These are phyloP conservation scores for Zoysia pacifica DNA, from an alignment of 176 grass and related monocot genomes.

Conservation along the genomic window DNA sequence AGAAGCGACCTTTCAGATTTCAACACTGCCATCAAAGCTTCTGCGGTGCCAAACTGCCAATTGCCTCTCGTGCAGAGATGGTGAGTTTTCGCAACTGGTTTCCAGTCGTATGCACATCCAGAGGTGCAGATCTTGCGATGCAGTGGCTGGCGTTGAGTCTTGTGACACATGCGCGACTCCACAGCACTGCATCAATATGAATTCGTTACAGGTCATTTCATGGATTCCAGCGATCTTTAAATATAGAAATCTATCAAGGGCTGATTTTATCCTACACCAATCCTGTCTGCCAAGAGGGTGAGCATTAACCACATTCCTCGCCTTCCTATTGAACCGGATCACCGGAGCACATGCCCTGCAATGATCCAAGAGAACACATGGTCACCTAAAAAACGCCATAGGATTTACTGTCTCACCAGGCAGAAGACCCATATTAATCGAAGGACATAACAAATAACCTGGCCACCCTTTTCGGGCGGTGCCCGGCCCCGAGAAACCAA, in stretches of 20 bases:
- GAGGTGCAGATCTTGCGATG: not conserved
- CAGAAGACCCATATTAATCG: not conserved
- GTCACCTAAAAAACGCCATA: not conserved
- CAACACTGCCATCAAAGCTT: not conserved
- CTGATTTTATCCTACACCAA: constrained; percentile 19
- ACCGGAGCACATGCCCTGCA: constrained; percentile 33
- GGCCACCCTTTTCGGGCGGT: constrained; percentile 34
- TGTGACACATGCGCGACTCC: constrained; percentile 2
- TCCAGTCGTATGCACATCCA: not conserved
- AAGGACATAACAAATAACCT: constrained; percentile 21
- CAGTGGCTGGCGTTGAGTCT: not conserved
- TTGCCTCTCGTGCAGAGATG: not conserved
- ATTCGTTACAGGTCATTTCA: constrained; percentile 15
- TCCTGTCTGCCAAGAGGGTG: constrained; percentile 27
- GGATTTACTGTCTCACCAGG: constrained; percentile 17
- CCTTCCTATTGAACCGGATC: not conserved
- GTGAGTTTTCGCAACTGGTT: not conserved
- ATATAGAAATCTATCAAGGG: constrained; percentile 11
- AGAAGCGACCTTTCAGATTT: not conserved
- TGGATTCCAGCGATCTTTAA: constrained; percentile 5
- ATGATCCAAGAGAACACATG: constrained; percentile 24
- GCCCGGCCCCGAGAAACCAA: not conserved
- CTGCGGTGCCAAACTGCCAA: not conserved
- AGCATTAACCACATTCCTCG: constrained; percentile 26
- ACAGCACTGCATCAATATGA: not conserved